A percentile compares a stretch with the other conserved stretches of the same genome.
Conservation (phyloP, 306 rosid genomes). For the cucumber (Cucumis sativus) region DNA sequence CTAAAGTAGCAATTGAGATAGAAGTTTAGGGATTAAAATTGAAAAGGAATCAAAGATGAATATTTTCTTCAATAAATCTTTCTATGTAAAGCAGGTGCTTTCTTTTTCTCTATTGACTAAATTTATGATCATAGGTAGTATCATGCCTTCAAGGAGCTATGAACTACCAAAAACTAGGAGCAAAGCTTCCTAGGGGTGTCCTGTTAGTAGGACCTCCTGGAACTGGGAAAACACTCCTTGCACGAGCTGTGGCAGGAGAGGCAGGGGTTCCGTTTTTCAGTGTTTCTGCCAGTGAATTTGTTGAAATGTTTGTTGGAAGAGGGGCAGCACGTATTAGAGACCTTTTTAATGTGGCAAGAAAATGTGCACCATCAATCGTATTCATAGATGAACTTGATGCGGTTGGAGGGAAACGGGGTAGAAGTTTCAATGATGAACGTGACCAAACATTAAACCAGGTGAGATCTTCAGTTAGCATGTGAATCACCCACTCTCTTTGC, state of each 20-base stretch:
- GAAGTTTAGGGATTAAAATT: not conserved
- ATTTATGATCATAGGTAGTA: slow-evolving; percentile 49
- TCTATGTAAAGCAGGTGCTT: slow-evolving; percentile 8
- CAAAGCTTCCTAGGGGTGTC: slow-evolving; percentile 85
- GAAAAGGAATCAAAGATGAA: not conserved
- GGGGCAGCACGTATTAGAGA: slow-evolving; percentile 96
- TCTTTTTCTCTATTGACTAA: slow-evolving; percentile 4
- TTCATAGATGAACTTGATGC: slow-evolving; percentile 98
- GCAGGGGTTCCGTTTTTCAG: slow-evolving; percentile 91
- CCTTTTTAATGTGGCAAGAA: slow-evolving; percentile 74
- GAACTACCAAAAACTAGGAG: slow-evolving; percentile 79
- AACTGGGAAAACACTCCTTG: slow-evolving; percentile 91
- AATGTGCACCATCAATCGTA: slow-evolving; percentile 68
- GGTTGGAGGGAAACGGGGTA: slow-evolving; percentile 92
- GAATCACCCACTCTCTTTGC: not conserved
- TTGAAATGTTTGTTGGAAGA: slow-evolving; percentile 92
- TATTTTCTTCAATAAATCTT: not conserved
- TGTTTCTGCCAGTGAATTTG: slow-evolving; percentile 97
- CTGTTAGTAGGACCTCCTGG: slow-evolving; percentile 94
- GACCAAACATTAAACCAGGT: slow-evolving; percentile 94
- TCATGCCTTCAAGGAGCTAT: slow-evolving; percentile 85
- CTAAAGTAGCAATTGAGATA: not conserved
- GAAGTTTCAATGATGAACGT: slow-evolving; percentile 91
- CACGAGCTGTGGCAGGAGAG: slow-evolving; percentile 98
- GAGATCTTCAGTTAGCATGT: slow-evolving; percentile 15